phyloP scores from a whole-genome alignment of 2,329 filamentous ascomycete species.

The Bretziella fagacearum region DNA sequence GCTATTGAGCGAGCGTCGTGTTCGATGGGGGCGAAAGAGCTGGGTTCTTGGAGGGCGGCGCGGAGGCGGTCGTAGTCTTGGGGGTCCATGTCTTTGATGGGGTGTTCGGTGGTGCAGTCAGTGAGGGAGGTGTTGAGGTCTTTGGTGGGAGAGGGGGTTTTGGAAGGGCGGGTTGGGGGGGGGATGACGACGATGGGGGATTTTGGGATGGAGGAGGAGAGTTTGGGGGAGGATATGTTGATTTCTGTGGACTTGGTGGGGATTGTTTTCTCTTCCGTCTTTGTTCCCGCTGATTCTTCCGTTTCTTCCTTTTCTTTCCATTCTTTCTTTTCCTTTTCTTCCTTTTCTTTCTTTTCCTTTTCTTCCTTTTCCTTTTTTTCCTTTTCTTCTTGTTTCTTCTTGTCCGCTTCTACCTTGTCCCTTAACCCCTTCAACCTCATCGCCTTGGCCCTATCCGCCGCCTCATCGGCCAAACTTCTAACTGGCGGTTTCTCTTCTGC shows the following conservation, averaged over 20 bases:
- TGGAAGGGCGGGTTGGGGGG: too few relatives aligned
- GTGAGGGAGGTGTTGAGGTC: background rate
- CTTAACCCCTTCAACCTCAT: conserved; percentile 35
- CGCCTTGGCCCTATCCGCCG: conserved; percentile 46
- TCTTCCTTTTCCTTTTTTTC: conserved; percentile 11
- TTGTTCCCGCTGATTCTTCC: conserved; percentile 16
- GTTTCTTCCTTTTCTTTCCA: conserved; percentile 18
- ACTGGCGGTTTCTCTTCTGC: conserved; percentile 25
- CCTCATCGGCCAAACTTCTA: conserved; percentile 45
- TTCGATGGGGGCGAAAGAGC: background rate
- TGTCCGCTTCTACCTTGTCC: conserved; percentile 36
- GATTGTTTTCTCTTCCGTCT: background rate
- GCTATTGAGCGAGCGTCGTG: conserved; percentile 12
- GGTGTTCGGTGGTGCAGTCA: conserved; percentile 8
- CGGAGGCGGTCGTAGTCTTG: conserved; percentile 14
- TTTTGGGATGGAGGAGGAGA: background rate
- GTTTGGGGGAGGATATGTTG: background rate
- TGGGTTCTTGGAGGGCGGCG: conserved; percentile 15
- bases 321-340: conserved; percentile 17
- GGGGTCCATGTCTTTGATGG: conserved; percentile 9
- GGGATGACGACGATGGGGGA: background rate
- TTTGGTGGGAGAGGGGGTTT: too few relatives aligned
- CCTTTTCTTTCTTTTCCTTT: conserved; percentile 11
- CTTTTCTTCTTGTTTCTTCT: conserved; percentile 16
- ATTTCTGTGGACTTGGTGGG: background rate